Evolutionary conservation across 176 grass and related monocot genomes (phyloP).

Genomic region (Carex cristatella): DNA sequence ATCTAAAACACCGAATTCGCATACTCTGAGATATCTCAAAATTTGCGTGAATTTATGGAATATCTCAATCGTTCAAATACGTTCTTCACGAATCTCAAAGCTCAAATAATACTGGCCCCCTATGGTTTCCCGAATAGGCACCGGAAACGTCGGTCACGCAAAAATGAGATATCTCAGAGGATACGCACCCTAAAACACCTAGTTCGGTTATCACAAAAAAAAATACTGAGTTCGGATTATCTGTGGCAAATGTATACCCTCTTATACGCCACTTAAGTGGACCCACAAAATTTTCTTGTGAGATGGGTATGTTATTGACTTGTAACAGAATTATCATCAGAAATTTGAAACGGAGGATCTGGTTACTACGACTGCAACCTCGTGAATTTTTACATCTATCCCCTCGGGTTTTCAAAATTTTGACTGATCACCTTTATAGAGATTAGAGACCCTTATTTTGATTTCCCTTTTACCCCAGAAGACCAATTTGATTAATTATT

Average conservation of each 20-base stretch:
- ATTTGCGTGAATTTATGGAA: too few relatives aligned
- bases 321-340: background rate
- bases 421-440: background rate
- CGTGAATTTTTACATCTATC: background rate
- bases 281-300: background rate
- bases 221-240: background rate
- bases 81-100: too few relatives aligned
- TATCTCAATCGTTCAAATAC: too few relatives aligned
- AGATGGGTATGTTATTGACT: background rate
- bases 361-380: background rate
- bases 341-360: background rate
- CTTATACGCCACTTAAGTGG: background rate
- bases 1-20: background rate
- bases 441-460: background rate
- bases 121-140: too few relatives aligned
- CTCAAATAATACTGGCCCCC: too few relatives aligned
- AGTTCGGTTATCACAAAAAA: background rate
- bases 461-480: slow-evolving; percentile 8
- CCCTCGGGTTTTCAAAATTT: background rate
- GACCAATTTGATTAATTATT: background rate
- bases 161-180: too few relatives aligned
- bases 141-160: too few relatives aligned
- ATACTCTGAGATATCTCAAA: too few relatives aligned
- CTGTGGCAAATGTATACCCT: background rate
- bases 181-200: background rate